phyloP scores from a whole-genome alignment of 345 rosid species.

The Salix koriyanagi region DNA sequence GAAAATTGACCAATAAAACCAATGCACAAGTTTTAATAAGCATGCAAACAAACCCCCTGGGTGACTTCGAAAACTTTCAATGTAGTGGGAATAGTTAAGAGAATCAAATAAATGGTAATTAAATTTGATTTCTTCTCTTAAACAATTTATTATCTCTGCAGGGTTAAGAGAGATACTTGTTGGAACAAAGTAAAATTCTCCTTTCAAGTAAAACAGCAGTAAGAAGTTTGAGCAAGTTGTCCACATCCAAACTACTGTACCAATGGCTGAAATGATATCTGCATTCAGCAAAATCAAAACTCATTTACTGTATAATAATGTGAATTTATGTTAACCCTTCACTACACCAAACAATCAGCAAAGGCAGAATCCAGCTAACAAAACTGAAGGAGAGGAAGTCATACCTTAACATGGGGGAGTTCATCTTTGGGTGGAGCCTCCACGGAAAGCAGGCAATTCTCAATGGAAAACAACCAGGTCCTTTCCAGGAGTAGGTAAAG shows the following conservation, averaged over 20 bases:
- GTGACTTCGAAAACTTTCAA: background rate
- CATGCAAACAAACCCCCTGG: background rate
- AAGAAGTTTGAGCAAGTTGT: conserved; percentile 84
- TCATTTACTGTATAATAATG: too few species aligned
- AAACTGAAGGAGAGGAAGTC: too few species aligned
- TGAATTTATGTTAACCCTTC: background rate
- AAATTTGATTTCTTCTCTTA: background rate
- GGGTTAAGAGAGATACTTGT: conserved; percentile 52
- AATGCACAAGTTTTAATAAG: background rate
- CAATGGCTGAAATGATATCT: conserved; percentile 96
- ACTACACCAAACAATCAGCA: background rate
- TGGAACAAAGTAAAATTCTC: conserved; percentile 58
- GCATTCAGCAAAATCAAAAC: conserved; percentile 27
- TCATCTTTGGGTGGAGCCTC: too few species aligned
- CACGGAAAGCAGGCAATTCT: too few species aligned
- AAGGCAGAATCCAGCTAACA: background rate
- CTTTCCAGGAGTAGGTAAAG: too few species aligned
- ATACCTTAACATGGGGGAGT: too few species aligned
- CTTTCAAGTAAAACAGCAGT: conserved; percentile 93
- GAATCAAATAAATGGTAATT: background rate
- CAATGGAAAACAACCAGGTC: too few species aligned
- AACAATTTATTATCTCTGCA: background rate
- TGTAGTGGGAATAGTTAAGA: too few species aligned
- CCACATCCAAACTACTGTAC: conserved; percentile 93
- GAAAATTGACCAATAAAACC: background rate